phyloP scores from a whole-genome alignment of 2,329 filamentous ascomycete genomes.

The Ambrosiella xylebori region DNA sequence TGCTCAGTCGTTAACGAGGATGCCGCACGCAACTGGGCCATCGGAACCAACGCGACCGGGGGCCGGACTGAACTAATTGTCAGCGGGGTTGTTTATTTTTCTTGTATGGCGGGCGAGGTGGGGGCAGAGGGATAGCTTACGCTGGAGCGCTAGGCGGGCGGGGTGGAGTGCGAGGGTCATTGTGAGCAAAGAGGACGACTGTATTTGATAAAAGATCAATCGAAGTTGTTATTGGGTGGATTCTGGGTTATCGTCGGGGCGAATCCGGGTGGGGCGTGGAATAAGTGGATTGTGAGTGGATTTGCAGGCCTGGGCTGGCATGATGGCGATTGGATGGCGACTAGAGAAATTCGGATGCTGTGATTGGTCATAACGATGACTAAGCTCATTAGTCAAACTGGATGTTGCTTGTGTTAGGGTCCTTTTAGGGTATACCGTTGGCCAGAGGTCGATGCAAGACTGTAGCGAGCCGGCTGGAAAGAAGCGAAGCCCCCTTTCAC shows the following conservation, averaged over 20 bases:
- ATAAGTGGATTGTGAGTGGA: not conserved
- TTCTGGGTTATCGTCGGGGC: too few species aligned
- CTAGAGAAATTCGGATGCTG: not conserved
- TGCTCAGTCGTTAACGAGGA: slow-evolving; percentile 36
- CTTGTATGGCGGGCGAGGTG: not conserved
- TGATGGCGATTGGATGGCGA: not conserved
- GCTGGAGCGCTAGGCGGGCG: not conserved
- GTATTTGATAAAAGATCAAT: too few species aligned
- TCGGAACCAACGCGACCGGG: slow-evolving; percentile 41
- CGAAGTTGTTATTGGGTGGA: too few species aligned
- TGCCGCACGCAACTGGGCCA: slow-evolving; percentile 48
- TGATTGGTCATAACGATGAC: not conserved
- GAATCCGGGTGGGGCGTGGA: not conserved
- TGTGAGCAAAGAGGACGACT: too few species aligned
- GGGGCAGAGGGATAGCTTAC: not conserved
- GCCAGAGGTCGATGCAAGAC: too few species aligned
- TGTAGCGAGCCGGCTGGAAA: too few species aligned
- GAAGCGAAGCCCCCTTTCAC: too few species aligned
- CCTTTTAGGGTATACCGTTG: not conserved
- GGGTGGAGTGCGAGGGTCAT: not conserved
- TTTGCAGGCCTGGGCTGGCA: not conserved
- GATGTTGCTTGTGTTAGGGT: not conserved
- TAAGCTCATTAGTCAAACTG: not conserved
- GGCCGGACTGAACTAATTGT: slow-evolving; percentile 40
- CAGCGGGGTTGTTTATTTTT: not conserved